Conservation (phyloP, 208 protist species). For the Leishmania tarentolae region DNA sequence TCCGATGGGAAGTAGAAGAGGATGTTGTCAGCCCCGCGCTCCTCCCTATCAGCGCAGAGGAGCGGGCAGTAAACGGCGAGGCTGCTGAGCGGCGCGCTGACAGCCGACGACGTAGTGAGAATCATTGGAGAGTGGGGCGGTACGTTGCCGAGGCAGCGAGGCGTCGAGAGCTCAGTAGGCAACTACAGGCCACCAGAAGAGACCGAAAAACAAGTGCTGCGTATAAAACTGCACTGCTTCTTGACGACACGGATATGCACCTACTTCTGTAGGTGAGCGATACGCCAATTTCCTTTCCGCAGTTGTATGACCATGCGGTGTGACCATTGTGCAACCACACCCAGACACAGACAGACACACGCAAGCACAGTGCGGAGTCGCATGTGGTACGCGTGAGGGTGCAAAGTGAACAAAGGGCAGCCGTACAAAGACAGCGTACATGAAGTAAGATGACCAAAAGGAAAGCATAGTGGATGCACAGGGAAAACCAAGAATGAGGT, state of each 20-base stretch:
- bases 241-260: neutral
- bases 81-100: constrained; percentile 24
- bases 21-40: constrained; percentile 63
- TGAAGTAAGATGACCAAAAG: neutral
- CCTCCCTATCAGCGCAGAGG: constrained; percentile 49
- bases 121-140: neutral
- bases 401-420: neutral
- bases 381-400: neutral
- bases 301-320: neutral
- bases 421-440: neutral
- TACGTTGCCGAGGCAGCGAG: neutral
- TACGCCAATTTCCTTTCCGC: neutral
- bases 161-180: neutral
- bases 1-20: constrained; percentile 62
- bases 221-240: neutral
- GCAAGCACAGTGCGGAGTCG: neutral
- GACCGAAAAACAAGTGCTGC: neutral
- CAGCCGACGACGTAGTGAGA: constrained; percentile 5
- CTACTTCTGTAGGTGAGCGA: neutral
- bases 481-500: neutral
- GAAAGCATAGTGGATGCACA: neutral
- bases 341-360: neutral
- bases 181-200: neutral
- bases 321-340: neutral
- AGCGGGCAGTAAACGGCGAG: constrained; percentile 61